Evolutionary conservation across 257 asterid genomes (phyloP), one percentile per base, ranked within the genome.

Genomic region (Jaltomata sinuosa): DNA sequence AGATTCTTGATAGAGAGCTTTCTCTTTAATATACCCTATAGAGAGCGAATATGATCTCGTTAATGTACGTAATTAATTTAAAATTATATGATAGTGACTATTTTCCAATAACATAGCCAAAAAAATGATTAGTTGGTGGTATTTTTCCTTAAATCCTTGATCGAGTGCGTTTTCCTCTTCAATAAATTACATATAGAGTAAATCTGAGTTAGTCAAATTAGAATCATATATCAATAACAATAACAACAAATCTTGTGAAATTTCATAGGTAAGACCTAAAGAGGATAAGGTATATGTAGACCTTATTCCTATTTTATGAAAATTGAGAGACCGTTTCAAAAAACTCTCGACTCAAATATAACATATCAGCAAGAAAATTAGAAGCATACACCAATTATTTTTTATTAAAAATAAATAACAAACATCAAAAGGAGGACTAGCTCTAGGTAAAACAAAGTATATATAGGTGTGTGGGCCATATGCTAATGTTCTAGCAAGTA

Each of bases 381-480:
- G 8, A 42, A 38, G 0, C 6, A 5, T 5, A 38, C 6, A 38
- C 7, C n/a, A n/a, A n/a, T n/a, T n/a, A n/a, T n/a, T n/a, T n/a
- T n/a, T n/a, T n/a, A n/a, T n/a, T n/a, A n/a, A n/a, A n/a, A n/a
- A n/a, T n/a, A n/a, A 38, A 6, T 38, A 38, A 38, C 42, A 38
- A 38, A 27, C 27, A 9, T 62, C 38, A 64, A 29, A 64, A 64
- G 40, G 7, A 47, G 15, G n/a, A n/a, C n/a, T n/a, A 2, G 15
- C 16, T 47, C 18, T 22, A 49, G 22, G 47, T 52, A 49, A 47
- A 85, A 42, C 55, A 54, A 67, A 81, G 19, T 71, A 36, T 69
- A 65, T 65, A 50, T 86, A 69, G 83, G 54, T 42, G 53, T 59
- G 57, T 84, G 81, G 89, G 84, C 50, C 83, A 83, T 87, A 81